Evolutionary conservation across 495 filamentous ascomycete genomes (phyloP), one percentile per base, ranked within the genome.

Genomic region (Annulohypoxylon stygium): DNA sequence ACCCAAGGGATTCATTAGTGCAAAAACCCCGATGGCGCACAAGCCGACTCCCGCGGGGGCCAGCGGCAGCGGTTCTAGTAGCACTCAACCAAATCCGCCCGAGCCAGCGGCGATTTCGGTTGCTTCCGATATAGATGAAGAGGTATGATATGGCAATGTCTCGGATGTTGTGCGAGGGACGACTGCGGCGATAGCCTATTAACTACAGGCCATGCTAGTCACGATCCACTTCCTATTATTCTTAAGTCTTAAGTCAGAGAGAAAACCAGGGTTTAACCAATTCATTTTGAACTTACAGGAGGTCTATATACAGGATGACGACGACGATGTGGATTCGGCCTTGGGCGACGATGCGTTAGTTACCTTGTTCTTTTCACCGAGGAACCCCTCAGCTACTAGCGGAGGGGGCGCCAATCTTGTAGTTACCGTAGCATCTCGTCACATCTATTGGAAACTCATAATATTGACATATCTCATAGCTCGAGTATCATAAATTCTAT

Each of bases 401-500:
- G 0, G 26, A 20, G 30, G 4, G 43, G 43, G 33, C 14, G 55
- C 5, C 10, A n/a, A 51, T 60, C 36, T 23, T 39, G 20, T 30
- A 60, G 20, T 43, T 41, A 25, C 5, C 26, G n/a, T 34, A 0
- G 14, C 11, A 30, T 57, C 36, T 43, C 11, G 6, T 4, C 48
- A 34, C 25, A 12, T 60, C 5, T 43, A n/a, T 30, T 2, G n/a
- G 26, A 43, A 43, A 43, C n/a, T 18, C 11, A 47, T 57, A 68
- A 62, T 66, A 16, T 68, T 69, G 20, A 68, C 59, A 12, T 50
- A 36, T n/a, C 25, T 48, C 18, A 10, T 20, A 78, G 75, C 39
- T 70, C 59, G 25, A 78, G 71, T 16, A 79, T 76, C 18, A 86
- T 85, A 6, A 78, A 81, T 5, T 86, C 84, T 12, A 78, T 88